A percentile compares a stretch with the other conserved stretches of the same genome.
Evolutionary conservation across 1,139 yeast genomes (phyloP).

Genomic region (Hanseniaspora uvarum): DNA sequence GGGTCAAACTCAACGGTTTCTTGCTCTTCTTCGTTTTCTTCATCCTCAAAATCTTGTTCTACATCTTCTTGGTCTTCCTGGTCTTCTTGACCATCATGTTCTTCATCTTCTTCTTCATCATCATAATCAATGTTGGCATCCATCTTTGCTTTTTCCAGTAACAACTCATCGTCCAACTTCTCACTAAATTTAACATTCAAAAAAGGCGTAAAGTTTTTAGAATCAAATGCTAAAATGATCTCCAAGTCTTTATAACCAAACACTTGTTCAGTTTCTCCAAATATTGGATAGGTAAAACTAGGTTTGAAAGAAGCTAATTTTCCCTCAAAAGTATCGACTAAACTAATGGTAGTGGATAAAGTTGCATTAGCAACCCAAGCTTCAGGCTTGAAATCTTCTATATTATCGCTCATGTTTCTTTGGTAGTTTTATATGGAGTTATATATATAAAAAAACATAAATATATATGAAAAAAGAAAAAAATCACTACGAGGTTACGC

Average conservation of each 20-base stretch:
- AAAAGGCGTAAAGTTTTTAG: constrained; percentile 45
- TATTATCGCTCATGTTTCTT: background rate
- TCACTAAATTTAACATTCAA: constrained; percentile 47
- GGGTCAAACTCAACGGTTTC: constrained; percentile 32
- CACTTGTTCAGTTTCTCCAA: constrained; percentile 81
- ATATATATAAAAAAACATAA: background rate
- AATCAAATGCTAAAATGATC: constrained; percentile 46
- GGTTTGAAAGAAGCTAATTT: constrained; percentile 59
- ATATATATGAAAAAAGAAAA: background rate
- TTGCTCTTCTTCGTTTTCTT: background rate
- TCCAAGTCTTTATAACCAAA: constrained; percentile 70
- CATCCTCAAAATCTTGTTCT: constrained; percentile 26
- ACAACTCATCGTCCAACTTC: constrained; percentile 38
- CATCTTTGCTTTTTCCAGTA: constrained; percentile 20
- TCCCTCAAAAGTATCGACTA: constrained; percentile 38
- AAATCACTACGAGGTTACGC: background rate
- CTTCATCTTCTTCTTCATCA: constrained; percentile 34
- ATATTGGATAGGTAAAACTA: constrained; percentile 78
- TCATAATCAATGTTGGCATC: constrained; percentile 28
- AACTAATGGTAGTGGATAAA: constrained; percentile 47
- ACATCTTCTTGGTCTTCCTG: background rate
- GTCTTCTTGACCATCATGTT: background rate
- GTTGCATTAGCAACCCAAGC: constrained; percentile 62
- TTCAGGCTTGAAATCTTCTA: constrained; percentile 37
- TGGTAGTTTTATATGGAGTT: background rate